Evolutionary conservation across 495 filamentous ascomycete species (phyloP).

Genomic region (Xylaria curta): DNA sequence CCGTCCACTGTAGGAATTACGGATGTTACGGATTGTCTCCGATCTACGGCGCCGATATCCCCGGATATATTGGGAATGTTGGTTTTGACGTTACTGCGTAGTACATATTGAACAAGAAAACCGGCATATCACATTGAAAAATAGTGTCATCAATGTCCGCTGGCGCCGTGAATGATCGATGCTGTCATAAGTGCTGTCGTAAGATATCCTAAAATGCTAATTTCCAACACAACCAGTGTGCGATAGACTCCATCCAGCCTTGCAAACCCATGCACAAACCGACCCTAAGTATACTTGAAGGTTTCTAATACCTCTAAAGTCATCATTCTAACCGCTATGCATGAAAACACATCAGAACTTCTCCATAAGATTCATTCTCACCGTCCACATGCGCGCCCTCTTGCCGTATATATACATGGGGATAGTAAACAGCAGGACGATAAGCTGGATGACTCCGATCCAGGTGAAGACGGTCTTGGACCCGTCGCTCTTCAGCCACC

Average conservation of each 20-base stretch:
- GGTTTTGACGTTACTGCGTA: background rate
- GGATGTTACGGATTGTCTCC: background rate
- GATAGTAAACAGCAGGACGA: slow-evolving; percentile 74
- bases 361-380: slow-evolving; percentile 87
- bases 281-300: too few relatives aligned
- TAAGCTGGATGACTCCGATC: slow-evolving; percentile 87
- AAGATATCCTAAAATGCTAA: slow-evolving; percentile 4
- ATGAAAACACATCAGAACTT: slow-evolving; percentile 62
- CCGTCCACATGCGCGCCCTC: slow-evolving; percentile 95
- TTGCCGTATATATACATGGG: slow-evolving; percentile 98
- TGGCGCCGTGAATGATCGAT: background rate
- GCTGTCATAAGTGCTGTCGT: slow-evolving; percentile 11
- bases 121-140: background rate
- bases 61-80: background rate
- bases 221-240: slow-evolving; percentile 4
- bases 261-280: background rate
- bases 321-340: background rate
- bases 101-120: background rate
- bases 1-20: background rate
- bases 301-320: background rate
- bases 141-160: background rate
- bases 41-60: too few relatives aligned
- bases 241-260: background rate
- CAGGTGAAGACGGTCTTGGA: slow-evolving; percentile 79
- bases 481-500: slow-evolving; percentile 79